Evolutionary conservation across 306 rosid species (phyloP).

Genomic region (Alnus rubra): DNA sequence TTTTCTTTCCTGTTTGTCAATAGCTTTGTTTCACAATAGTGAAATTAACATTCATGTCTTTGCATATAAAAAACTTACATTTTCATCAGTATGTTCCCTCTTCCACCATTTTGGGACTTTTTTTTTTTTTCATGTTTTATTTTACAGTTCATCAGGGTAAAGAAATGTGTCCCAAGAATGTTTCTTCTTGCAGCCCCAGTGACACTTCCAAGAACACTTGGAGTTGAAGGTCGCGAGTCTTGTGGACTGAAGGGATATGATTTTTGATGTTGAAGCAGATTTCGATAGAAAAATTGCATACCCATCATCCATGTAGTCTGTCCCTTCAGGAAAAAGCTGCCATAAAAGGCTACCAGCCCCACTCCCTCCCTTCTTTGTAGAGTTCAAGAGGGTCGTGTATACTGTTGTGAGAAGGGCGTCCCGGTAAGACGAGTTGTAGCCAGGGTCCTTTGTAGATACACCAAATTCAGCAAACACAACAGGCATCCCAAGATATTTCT

Average conservation of each 20-base stretch:
- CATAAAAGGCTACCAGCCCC: constrained; percentile 86
- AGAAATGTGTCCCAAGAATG: constrained; percentile 31
- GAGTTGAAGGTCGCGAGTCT: constrained; percentile 64
- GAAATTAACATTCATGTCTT: neutral
- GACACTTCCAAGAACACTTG: constrained; percentile 63
- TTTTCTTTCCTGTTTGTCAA: no score
- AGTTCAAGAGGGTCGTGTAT: constrained; percentile 53
- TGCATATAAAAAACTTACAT: no score
- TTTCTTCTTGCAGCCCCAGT: constrained; percentile 80
- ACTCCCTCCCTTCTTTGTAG: constrained; percentile 80
- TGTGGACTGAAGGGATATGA: constrained; percentile 62
- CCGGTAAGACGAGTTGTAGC: constrained; percentile 73
- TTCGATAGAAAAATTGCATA: constrained; percentile 73
- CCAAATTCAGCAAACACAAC: constrained; percentile 85
- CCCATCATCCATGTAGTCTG: constrained; percentile 90
- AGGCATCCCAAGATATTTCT: constrained; percentile 79
- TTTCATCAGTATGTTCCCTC: no score
- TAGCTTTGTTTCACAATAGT: neutral
- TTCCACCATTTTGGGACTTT: constrained; percentile 15
- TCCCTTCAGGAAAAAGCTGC: constrained; percentile 87
- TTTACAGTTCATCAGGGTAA: constrained; percentile 44
- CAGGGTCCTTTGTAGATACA: constrained; percentile 74
- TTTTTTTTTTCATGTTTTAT: constrained; percentile 1
- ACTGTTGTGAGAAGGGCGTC: constrained; percentile 55
- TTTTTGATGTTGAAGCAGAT: constrained; percentile 59